These are phyloP conservation scores for Tilletia indica DNA, from an alignment of 1,284 basidiomycete genomes.

Conservation along the genomic window DNA sequence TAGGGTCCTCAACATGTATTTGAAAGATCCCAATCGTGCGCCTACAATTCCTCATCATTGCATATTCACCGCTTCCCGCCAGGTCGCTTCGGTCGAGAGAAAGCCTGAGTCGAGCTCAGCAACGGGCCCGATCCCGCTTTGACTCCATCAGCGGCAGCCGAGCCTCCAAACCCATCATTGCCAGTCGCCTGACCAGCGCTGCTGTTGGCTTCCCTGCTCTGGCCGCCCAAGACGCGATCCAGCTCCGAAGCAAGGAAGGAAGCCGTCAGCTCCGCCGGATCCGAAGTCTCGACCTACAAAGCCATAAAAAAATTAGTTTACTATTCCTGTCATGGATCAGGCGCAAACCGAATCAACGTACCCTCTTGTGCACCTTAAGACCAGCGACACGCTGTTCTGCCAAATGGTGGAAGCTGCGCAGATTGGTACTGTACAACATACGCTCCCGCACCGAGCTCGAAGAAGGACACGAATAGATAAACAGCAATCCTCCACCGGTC, in stretches of 20 bases:
- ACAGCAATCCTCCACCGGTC: conserved; percentile 25
- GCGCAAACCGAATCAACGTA: conserved; percentile 13
- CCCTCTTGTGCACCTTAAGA: conserved; percentile 38
- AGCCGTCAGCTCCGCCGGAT: conserved; percentile 14
- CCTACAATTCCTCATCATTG: too few relatives aligned
- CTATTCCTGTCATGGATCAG: neutral
- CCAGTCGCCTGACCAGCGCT: neutral
- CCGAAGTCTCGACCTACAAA: conserved; percentile 13
- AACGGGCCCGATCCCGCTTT: neutral
- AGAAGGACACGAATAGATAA: conserved; percentile 45
- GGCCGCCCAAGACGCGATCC: neutral
- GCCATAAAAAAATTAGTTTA: neutral
- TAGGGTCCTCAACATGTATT: too few relatives aligned
- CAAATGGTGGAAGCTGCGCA: conserved; percentile 21
- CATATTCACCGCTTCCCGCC: neutral
- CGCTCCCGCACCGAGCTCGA: conserved; percentile 37
- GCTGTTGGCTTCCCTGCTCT: neutral
- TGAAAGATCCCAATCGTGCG: too few relatives aligned
- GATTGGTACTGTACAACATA: conserved; percentile 45
- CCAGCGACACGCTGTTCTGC: conserved; percentile 38
- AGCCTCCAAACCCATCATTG: neutral
- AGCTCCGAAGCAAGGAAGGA: neutral
- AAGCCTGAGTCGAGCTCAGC: conserved; percentile 4
- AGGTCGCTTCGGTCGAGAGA: neutral
- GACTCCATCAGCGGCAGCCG: neutral